Percentiles rank a stretch among this genome's conserved stretches.
Evolutionary conservation across 2,329 filamentous ascomycete genomes (phyloP).

Genomic region (Hortaea werneckii): DNA sequence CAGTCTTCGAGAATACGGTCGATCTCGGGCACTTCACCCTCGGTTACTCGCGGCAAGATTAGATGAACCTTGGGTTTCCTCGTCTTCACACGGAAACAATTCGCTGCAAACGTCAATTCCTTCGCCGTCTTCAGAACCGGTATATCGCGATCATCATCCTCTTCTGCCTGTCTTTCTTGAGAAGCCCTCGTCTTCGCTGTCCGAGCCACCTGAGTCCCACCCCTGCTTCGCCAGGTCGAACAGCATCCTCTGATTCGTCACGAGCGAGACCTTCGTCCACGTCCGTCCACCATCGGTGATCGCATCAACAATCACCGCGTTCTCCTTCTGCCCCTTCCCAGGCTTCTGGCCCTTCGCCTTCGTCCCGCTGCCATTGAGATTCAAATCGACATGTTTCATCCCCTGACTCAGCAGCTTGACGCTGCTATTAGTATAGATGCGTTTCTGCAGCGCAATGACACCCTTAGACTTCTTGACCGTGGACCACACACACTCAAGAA

Average conservation of each 20-base stretch:
- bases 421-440: slow-evolving; percentile 44
- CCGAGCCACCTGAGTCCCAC: slow-evolving; percentile 44
- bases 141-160: slow-evolving; percentile 42
- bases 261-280: slow-evolving; percentile 60
- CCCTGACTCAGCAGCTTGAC: slow-evolving; percentile 13
- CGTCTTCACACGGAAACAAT: slow-evolving; percentile 48
- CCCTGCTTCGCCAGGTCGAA: slow-evolving; percentile 61
- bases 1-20: slow-evolving; percentile 48
- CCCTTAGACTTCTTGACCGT: slow-evolving; percentile 49
- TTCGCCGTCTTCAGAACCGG: slow-evolving; percentile 51
- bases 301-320: slow-evolving; percentile 47
- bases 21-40: slow-evolving; percentile 43
- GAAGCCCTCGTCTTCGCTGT: slow-evolving; percentile 31
- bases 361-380: neutral
- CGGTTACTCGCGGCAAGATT: slow-evolving; percentile 49
- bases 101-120: slow-evolving; percentile 48
- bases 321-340: slow-evolving; percentile 12
- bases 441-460: slow-evolving; percentile 47
- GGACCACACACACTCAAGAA: slow-evolving; percentile 54
- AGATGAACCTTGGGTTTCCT: slow-evolving; percentile 49
- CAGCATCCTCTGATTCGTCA: slow-evolving; percentile 53
- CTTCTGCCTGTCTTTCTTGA: slow-evolving; percentile 8
- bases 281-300: slow-evolving; percentile 51
- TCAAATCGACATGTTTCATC: slow-evolving; percentile 13
- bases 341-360: neutral